Base-by-base conservation (phyloP, 139 green algal genomes). In the Gonium pectorale region DNA sequence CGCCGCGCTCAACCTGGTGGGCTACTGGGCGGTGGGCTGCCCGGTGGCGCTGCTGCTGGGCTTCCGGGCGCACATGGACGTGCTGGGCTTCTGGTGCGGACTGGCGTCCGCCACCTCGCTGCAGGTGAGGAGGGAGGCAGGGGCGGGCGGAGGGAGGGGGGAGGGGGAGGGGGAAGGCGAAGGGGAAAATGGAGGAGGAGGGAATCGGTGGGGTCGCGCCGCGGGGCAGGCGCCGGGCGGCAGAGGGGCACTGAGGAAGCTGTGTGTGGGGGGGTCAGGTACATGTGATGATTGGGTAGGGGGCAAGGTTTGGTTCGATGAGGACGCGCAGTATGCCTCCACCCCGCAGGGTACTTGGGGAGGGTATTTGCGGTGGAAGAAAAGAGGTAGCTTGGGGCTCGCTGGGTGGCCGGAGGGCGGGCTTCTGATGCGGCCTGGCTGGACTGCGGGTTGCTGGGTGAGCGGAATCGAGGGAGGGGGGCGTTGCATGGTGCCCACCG, bases 11-110 rank as follows among this genome's bases (percentile, higher is more conserved):
- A 95, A 94, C 81, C 78, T 95, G 38, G 27, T 82, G 17, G 54
- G 56, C 52, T 94, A 90, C 69, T 96, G 88, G 88, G 22, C 78
- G 35, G 33, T 96, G 44, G 93, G 90, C 37, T 59, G 95, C 31
- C 93, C 93, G 13, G 79, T 94, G 33, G 88, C 90, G 17, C 37
- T 83, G 56, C 67, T 90, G 62, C 80, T 95, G 27, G 90, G 89
- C 29, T 89, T 96, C 64, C 60, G 80, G 29, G 22, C 59, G 0
- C 46, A 62, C 2, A n/a, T 90, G 79, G 93, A 86, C 2, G 59
- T 91, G 26, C n/a, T 84, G 37, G 93, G 93, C 19, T 87, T 96
- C 31, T 96, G 91, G 91, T 52, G 71, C 0, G 93, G 91, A 5
- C 54, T 96, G 35, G 60, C 29, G 0, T 31, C 49, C 5, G 87